Percentiles rank a stretch among this genome's conserved stretches.
Conservation (phyloP, 2,329 filamentous ascomycete genomes). For the Aspergillus ochraceus region DNA sequence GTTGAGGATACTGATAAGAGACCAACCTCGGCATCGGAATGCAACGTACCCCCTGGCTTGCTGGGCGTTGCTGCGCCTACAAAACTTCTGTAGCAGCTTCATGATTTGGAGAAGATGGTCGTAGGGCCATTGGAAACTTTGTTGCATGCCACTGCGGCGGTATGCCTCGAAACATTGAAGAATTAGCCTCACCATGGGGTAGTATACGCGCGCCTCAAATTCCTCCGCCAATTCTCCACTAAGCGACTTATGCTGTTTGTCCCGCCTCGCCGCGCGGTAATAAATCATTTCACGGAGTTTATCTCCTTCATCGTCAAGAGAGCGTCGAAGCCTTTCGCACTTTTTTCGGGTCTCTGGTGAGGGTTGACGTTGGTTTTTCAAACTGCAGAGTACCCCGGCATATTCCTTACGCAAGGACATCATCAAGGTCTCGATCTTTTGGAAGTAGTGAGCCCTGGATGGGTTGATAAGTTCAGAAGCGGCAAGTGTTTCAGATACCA, state of each 20-base stretch:
- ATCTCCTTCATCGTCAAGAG: constrained; percentile 6
- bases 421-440: constrained; percentile 5
- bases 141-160: constrained; percentile 13
- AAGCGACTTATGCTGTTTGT: neutral
- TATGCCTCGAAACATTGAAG: constrained; percentile 19
- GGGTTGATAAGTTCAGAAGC: neutral
- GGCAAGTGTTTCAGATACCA: constrained; percentile 10
- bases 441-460: neutral
- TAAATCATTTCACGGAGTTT: constrained; percentile 16
- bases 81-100: constrained; percentile 15
- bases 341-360: neutral
- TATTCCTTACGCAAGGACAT: constrained; percentile 5
- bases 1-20: constrained; percentile 10
- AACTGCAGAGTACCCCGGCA: neutral
- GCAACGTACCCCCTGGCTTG: constrained; percentile 9
- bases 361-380: neutral
- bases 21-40: constrained; percentile 3
- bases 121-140: constrained; percentile 15
- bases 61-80: constrained; percentile 15
- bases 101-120: constrained; percentile 18
- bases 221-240: constrained; percentile 14
- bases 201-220: constrained; percentile 22
- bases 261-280: constrained; percentile 1
- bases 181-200: constrained; percentile 18
- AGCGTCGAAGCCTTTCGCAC: constrained; percentile 1